phyloP scores from a whole-genome alignment of 495 filamentous ascomycete genomes.

The Aspergillus leporis region DNA sequence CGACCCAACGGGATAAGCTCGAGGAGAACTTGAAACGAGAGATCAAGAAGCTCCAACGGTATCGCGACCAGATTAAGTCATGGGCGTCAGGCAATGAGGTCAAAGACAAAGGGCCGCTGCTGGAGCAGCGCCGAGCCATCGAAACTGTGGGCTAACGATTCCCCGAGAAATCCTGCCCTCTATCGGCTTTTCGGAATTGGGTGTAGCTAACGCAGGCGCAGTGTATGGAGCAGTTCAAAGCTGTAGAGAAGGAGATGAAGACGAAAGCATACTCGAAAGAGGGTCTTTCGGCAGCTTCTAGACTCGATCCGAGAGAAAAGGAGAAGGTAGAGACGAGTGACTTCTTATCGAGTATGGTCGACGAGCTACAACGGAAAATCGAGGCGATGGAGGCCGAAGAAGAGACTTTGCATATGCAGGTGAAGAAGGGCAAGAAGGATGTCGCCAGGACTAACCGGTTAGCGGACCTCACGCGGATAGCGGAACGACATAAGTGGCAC shows the following conservation, averaged over 20 bases:
- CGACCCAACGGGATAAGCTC: conserved; percentile 95
- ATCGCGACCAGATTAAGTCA: conserved; percentile 98
- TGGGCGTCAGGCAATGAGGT: conserved; percentile 97
- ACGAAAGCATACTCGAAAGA: conserved; percentile 99
- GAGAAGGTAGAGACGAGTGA: conserved; percentile 84
- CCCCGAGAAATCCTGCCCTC: conserved; percentile 7
- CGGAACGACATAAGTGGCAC: conserved; percentile 96
- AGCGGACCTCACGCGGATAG: conserved; percentile 76
- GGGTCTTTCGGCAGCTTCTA: conserved; percentile 83
- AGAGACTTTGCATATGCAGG: conserved; percentile 78
- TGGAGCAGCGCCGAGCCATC: conserved; percentile 92
- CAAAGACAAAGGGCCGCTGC: conserved; percentile 94
- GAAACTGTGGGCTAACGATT: conserved; percentile 68
- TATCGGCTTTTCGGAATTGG: conserved; percentile 1
- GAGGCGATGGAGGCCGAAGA: conserved; percentile 89
- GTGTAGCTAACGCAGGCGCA: conserved; percentile 44
- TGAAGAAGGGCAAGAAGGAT: conserved; percentile 94
- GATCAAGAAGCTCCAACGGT: conserved; percentile 98
- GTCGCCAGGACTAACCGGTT: conserved; percentile 79
- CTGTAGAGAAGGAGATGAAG: conserved; percentile 99
- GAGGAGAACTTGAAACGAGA: conserved; percentile 97
- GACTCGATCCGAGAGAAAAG: conserved; percentile 92
- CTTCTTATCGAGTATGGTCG: conserved; percentile 84
- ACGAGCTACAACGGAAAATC: conserved; percentile 90
- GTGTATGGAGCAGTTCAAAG: conserved; percentile 99